A percentile compares a stretch with the other conserved stretches of the same genome.
These are phyloP conservation scores for Termitomyces sp. DNA, from an alignment of 768 basidiomycete genomes.

Conservation along the genomic window DNA sequence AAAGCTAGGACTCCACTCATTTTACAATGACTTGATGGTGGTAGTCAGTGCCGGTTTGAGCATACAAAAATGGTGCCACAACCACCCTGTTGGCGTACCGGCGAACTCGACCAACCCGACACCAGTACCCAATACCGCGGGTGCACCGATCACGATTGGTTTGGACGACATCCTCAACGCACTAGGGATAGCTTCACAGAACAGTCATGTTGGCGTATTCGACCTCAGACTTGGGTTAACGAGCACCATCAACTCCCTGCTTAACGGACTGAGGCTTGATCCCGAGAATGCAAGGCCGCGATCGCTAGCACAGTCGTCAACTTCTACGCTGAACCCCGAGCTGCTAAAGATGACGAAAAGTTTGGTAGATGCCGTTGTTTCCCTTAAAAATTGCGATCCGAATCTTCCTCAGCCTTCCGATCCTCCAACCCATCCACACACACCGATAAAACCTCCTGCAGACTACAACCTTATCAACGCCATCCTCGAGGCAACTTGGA, in stretches of 20 bases:
- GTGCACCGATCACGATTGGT: constrained; percentile 5
- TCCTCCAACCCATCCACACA: not conserved
- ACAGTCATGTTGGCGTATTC: constrained; percentile 1
- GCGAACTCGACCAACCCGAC: not conserved
- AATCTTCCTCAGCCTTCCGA: constrained; percentile 1
- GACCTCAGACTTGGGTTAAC: not conserved
- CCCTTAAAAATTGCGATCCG: constrained; percentile 10
- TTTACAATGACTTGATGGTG: constrained; percentile 11
- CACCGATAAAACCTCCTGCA: not conserved
- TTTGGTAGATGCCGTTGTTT: constrained; percentile 15
- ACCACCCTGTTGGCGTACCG: constrained; percentile 4
- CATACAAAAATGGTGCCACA: constrained; percentile 11
- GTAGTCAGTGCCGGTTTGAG: constrained; percentile 13
- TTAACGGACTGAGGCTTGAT: constrained; percentile 3
- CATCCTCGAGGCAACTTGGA: constrained; percentile 11
- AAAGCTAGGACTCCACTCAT: constrained; percentile 12
- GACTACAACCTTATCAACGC: constrained; percentile 5
- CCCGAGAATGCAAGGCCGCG: constrained; percentile 3
- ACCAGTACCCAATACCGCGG: constrained; percentile 2
- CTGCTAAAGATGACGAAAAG: constrained; percentile 12
- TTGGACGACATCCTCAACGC: constrained; percentile 6
- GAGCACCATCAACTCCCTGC: not conserved
- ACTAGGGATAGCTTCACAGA: constrained; percentile 4
- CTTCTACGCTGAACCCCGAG: constrained; percentile 9
- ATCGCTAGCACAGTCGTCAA: not conserved